Conservation (phyloP, 139 green algal genomes). For the Picochlorum sp. region DNA sequence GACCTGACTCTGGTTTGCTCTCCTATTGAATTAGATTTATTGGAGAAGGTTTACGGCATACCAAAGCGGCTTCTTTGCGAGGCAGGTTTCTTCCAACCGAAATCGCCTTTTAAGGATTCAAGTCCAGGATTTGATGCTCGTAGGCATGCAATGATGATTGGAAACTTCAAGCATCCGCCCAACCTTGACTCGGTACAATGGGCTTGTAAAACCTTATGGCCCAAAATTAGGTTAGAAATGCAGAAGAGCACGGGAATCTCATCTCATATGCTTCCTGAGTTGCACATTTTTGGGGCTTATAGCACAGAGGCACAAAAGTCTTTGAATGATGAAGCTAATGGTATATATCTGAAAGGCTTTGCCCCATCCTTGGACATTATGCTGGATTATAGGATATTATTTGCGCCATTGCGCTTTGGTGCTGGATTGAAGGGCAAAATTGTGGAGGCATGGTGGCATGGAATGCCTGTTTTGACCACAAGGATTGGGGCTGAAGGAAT, state of each 20-base stretch:
- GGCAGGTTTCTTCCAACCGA: slow-evolving; percentile 31
- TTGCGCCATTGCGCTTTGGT: slow-evolving; percentile 52
- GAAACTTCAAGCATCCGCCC: slow-evolving; percentile 46
- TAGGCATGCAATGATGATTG: slow-evolving; percentile 49
- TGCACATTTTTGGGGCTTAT: slow-evolving; percentile 50
- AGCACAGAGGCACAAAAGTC: background rate
- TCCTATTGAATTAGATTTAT: slow-evolving; percentile 27
- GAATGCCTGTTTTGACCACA: slow-evolving; percentile 43
- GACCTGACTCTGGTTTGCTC: slow-evolving; percentile 55
- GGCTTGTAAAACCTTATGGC: slow-evolving; percentile 36
- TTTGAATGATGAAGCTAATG: slow-evolving; percentile 24
- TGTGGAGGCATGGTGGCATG: slow-evolving; percentile 44
- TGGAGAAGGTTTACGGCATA: slow-evolving; percentile 26
- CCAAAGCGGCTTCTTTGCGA: slow-evolving; percentile 30
- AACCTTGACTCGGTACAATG: slow-evolving; percentile 46
- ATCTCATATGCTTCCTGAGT: slow-evolving; percentile 7
- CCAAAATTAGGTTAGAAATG: slow-evolving; percentile 22
- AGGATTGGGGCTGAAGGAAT: slow-evolving; percentile 41
- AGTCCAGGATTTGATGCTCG: slow-evolving; percentile 5
- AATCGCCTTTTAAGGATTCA: background rate
- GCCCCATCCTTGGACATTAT: slow-evolving; percentile 37
- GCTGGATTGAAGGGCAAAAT: slow-evolving; percentile 64
- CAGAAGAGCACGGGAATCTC: background rate
- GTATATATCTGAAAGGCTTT: slow-evolving; percentile 26
- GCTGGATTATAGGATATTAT: slow-evolving; percentile 22